A percentile compares a stretch with the other conserved stretches of the same genome.
These are phyloP conservation scores for Jaapia argillacea DNA, from an alignment of 768 basidiomycete genomes.

Conservation along the genomic window DNA sequence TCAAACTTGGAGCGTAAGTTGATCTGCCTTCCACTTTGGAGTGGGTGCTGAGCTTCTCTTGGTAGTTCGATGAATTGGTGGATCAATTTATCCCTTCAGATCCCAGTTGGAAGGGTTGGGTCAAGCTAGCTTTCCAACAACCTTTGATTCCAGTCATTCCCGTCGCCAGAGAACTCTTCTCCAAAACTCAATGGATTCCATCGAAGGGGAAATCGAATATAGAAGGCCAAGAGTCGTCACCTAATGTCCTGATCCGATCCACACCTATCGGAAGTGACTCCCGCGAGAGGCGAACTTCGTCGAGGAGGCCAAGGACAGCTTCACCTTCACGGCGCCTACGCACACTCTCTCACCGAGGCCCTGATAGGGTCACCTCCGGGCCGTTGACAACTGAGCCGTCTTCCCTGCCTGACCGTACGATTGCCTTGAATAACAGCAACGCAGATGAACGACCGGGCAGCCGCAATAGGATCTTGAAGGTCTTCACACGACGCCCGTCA, in stretches of 20 bases:
- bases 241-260: neutral
- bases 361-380: too few species aligned
- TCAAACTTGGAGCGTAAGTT: constrained; percentile 71
- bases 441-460: too few species aligned
- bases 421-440: too few species aligned
- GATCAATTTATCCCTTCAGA: constrained; percentile 74
- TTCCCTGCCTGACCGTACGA: too few species aligned
- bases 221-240: neutral
- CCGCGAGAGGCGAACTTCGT: too few species aligned
- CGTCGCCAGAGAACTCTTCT: constrained; percentile 67
- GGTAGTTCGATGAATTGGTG: constrained; percentile 69
- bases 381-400: too few species aligned
- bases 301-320: too few species aligned
- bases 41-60: neutral
- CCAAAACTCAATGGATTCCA: constrained; percentile 66
- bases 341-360: too few species aligned
- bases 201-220: constrained; percentile 17
- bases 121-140: constrained; percentile 76
- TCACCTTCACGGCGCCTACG: too few species aligned
- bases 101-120: constrained; percentile 73
- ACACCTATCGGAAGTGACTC: neutral
- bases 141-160: constrained; percentile 70
- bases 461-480: too few species aligned
- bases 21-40: neutral
- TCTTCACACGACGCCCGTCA: too few species aligned